Base-by-base conservation (phyloP, 306 rosid genomes). In the Prunus salicina region DNA sequence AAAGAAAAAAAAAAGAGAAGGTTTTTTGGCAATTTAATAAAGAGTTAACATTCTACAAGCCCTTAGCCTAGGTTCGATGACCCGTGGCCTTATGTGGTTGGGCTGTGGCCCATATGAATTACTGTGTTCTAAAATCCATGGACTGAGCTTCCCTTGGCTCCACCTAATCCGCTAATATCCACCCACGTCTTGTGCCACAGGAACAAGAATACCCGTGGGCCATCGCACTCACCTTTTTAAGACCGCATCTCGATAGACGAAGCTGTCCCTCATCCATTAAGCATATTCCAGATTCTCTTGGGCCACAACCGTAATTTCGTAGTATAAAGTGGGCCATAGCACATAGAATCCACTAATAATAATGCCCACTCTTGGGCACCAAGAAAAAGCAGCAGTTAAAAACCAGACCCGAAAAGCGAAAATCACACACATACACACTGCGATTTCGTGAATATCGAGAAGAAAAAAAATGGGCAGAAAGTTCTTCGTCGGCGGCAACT, bases 401-500 rank as follows among this genome's bases (percentile, higher is more conserved):
- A 25, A 25, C 25, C 52, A 16, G 22, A 12, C 38, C 61, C 72
- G 6, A 30, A 63, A 30, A 63, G 12, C 45, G 5, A 69, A 28
- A 50, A 13, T 53, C 16, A 32, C 13, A 14, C 43, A 8, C 50
- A 0, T 0, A n/a, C 38, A 30, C 46, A 34, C 69, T 72, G 47
- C 61, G 60, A 78, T 81, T 46, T 43, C 69, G 80, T 34, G 24
- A 60, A 2, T 56, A 25, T 32, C 85, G 62, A 82, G 67, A 58
- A 72, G 55, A 76, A 20, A 86, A 20, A 76, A 76, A 20, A 86
- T 86, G 89, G 83, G 73, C 46, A 74, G 89, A 81, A 82, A 83
- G 50, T 86, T 86, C 77, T 86, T 86, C 78, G 86, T 86, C 53
- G 89, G 89, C 69, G 89, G 89, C 38, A 86, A 86, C 85, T 86